Conservation (phyloP, 805 yeast genomes). For the Candida golubevii region DNA sequence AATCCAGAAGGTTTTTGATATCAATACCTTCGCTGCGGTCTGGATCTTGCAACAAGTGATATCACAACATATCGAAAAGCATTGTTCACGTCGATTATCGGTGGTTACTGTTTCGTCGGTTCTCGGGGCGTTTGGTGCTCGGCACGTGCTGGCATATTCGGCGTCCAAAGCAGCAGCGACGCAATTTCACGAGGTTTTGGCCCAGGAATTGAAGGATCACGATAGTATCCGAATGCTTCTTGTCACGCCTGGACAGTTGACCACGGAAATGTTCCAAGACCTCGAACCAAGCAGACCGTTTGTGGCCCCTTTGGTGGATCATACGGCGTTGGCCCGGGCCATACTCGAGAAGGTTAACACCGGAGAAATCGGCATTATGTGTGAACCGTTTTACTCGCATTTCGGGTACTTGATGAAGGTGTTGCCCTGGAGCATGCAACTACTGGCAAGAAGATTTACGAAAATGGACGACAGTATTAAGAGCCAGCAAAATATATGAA, state of each 20-base stretch:
- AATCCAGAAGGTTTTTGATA: slow-evolving; percentile 24
- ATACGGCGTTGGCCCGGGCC: slow-evolving; percentile 30
- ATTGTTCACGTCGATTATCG: slow-evolving; percentile 19
- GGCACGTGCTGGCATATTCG: slow-evolving; percentile 43
- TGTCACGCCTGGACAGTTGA: slow-evolving; percentile 50
- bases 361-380: slow-evolving; percentile 41
- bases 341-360: slow-evolving; percentile 28
- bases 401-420: slow-evolving; percentile 39
- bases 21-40: slow-evolving; percentile 32
- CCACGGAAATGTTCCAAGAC: slow-evolving; percentile 46
- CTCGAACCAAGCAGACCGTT: slow-evolving; percentile 38
- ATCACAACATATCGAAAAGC: slow-evolving; percentile 16
- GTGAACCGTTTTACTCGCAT: slow-evolving; percentile 46
- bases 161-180: slow-evolving; percentile 46
- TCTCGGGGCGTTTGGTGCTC: slow-evolving; percentile 47
- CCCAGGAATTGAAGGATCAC: slow-evolving; percentile 30
- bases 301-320: slow-evolving; percentile 47
- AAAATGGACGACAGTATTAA: slow-evolving; percentile 35
- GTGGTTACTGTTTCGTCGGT: slow-evolving; percentile 45
- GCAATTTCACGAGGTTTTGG: slow-evolving; percentile 43
- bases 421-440: slow-evolving; percentile 39
- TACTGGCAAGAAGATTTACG: slow-evolving; percentile 30
- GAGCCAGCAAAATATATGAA: not conserved
- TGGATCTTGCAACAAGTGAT: slow-evolving; percentile 22
- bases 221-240: slow-evolving; percentile 31